These are phyloP conservation scores for Asterella californica DNA, from an alignment of 225 moss, liverwort and hornwort species.

Conservation along the genomic window DNA sequence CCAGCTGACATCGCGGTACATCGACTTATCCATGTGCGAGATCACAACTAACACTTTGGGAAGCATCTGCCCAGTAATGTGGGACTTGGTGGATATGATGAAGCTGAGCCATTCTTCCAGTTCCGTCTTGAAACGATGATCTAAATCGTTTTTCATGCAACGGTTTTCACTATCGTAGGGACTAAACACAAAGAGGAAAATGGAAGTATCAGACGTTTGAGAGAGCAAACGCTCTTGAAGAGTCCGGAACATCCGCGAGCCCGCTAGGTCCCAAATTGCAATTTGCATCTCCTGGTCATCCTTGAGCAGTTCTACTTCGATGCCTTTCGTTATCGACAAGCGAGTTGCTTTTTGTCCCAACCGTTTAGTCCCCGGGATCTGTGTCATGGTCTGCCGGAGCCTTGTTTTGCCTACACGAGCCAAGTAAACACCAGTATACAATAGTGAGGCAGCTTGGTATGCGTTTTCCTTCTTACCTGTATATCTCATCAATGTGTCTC, in stretches of 20 bases:
- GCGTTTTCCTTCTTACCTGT: too few relatives aligned
- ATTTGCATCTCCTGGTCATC: constrained; percentile 14
- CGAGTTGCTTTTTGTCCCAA: background rate
- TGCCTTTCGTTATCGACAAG: constrained; percentile 1
- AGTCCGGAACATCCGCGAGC: background rate
- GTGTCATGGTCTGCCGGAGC: background rate
- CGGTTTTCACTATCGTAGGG: background rate
- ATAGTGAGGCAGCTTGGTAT: too few relatives aligned
- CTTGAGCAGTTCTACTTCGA: constrained; percentile 16
- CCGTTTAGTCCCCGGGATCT: too few relatives aligned
- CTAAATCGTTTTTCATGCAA: background rate
- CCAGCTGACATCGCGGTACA: background rate
- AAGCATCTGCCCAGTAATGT: background rate
- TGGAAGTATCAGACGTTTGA: background rate
- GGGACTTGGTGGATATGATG: background rate
- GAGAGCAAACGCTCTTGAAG: constrained; percentile 13
- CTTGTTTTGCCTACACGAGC: background rate
- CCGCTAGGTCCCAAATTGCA: background rate
- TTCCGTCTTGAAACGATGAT: background rate
- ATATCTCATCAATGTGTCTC: too few relatives aligned
- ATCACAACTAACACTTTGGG: constrained; percentile 9
- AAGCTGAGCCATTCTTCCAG: constrained; percentile 9
- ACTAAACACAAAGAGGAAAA: constrained; percentile 18
- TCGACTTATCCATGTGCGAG: constrained; percentile 10
- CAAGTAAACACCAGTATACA: too few relatives aligned